Conservation (phyloP, 176 grass and related monocot genomes). For the Hyparrhenia diplandra region DNA sequence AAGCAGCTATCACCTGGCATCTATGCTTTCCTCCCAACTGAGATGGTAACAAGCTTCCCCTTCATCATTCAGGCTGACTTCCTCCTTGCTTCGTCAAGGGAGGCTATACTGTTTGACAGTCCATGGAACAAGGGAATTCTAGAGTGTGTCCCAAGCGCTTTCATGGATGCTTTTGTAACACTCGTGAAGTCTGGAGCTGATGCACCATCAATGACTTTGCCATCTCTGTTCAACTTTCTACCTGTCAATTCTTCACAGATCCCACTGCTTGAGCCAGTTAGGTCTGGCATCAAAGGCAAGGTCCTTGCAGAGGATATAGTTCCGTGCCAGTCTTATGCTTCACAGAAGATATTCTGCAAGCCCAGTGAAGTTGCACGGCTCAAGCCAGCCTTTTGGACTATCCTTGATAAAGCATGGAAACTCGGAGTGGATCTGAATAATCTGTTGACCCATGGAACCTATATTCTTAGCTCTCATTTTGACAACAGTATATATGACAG, state of each 20-base stretch:
- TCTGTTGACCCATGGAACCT: constrained; percentile 51
- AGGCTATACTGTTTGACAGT: constrained; percentile 53
- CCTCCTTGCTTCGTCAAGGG: constrained; percentile 60
- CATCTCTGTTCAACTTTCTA: constrained; percentile 47
- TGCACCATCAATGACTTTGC: constrained; percentile 26
- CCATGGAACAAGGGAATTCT: constrained; percentile 84
- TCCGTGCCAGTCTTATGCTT: constrained; percentile 47
- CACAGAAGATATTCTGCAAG: constrained; percentile 69
- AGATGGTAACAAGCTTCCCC: constrained; percentile 63
- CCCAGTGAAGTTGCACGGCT: constrained; percentile 42
- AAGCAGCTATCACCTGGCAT: constrained; percentile 24
- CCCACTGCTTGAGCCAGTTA: constrained; percentile 38
- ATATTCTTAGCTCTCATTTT: constrained; percentile 54
- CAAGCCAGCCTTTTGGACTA: constrained; percentile 46
- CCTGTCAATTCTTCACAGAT: constrained; percentile 36
- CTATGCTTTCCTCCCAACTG: constrained; percentile 69
- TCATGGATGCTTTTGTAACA: constrained; percentile 48
- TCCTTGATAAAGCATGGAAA: constrained; percentile 40
- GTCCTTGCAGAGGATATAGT: constrained; percentile 47
- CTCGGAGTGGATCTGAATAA: constrained; percentile 32
- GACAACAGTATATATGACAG: constrained; percentile 34
- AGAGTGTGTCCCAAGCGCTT: constrained; percentile 53
- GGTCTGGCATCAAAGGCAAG: constrained; percentile 52
- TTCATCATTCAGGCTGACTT: constrained; percentile 89
- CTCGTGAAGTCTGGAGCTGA: constrained; percentile 39